These are phyloP conservation scores for Cenococcum geophilum DNA, from an alignment of 495 filamentous ascomycete genomes.

Conservation along the genomic window DNA sequence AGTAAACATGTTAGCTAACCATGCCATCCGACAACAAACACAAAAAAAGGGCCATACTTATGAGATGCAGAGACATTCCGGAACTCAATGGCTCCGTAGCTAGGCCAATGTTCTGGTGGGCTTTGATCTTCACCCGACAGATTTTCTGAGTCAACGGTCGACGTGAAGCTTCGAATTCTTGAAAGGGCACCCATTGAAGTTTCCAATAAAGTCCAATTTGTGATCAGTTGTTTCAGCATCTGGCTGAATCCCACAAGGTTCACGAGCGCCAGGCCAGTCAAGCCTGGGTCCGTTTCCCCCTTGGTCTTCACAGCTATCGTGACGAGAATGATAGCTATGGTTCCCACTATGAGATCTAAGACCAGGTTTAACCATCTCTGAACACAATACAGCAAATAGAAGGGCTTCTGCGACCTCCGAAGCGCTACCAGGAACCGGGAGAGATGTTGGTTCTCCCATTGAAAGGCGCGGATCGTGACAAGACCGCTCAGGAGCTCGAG, in stretches of 20 bases:
- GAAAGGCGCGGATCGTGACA: constrained; percentile 43
- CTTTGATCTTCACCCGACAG: constrained; percentile 17
- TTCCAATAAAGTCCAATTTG: constrained; percentile 46
- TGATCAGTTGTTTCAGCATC: constrained; percentile 36
- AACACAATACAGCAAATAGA: constrained; percentile 44
- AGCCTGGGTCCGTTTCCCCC: constrained; percentile 23
- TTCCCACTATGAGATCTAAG: constrained; percentile 40
- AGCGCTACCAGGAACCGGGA: constrained; percentile 29
- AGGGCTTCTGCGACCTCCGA: constrained; percentile 41
- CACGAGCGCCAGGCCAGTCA: constrained; percentile 40
- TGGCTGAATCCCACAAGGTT: constrained; percentile 40
- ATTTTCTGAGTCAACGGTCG: constrained; percentile 36
- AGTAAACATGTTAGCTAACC: neutral
- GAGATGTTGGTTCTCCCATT: constrained; percentile 30
- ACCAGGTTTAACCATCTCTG: constrained; percentile 44
- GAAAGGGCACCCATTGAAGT: constrained; percentile 49
- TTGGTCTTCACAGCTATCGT: constrained; percentile 26
- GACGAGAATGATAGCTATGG: constrained; percentile 36
- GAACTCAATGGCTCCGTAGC: constrained; percentile 48
- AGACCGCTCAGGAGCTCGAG: constrained; percentile 41
- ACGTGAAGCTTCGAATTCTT: constrained; percentile 41
- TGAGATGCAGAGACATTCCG: constrained; percentile 2
- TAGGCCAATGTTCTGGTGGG: constrained; percentile 46
- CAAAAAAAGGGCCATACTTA: too few species aligned
- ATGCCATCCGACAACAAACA: too few species aligned